Evolutionary conservation across 2,329 filamentous ascomycete species (phyloP).

Genomic region (Trichoderma gracile): DNA sequence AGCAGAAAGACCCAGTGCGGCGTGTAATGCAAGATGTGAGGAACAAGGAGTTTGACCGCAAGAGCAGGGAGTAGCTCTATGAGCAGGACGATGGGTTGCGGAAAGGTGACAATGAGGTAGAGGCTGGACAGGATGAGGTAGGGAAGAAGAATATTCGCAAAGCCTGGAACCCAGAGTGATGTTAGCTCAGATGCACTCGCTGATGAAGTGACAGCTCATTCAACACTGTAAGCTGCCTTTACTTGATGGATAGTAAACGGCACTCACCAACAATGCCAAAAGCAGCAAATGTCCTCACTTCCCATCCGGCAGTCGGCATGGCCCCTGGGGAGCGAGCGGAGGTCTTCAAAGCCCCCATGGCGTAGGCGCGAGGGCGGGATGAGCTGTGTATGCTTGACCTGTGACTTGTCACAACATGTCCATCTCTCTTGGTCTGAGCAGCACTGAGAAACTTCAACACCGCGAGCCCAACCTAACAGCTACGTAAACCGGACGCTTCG

Average conservation of each 20-base stretch:
- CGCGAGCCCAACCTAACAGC: too few species aligned
- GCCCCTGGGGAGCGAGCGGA: background rate
- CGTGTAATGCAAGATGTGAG: conserved; percentile 34
- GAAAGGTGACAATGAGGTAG: conserved; percentile 15
- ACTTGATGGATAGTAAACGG: background rate
- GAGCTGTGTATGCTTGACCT: background rate
- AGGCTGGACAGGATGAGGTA: conserved; percentile 18
- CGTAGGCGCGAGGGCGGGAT: background rate
- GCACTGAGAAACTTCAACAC: too few species aligned
- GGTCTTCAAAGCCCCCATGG: background rate
- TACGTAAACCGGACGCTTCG: too few species aligned
- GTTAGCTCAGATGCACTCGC: background rate
- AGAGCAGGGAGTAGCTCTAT: conserved; percentile 34
- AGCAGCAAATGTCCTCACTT: background rate
- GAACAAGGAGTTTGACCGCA: conserved; percentile 34
- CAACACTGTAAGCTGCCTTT: too few species aligned
- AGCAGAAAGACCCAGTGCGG: conserved; percentile 36
- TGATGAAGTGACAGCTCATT: background rate
- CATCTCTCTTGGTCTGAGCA: background rate
- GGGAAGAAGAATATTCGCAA: conserved; percentile 6
- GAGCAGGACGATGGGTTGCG: background rate
- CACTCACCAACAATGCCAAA: conserved; percentile 14
- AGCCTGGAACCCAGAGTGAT: background rate
- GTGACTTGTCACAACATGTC: background rate
- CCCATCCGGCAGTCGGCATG: background rate